Evolutionary conservation across 345 rosid genomes (phyloP).

Genomic region (Melastoma malabathricum): DNA sequence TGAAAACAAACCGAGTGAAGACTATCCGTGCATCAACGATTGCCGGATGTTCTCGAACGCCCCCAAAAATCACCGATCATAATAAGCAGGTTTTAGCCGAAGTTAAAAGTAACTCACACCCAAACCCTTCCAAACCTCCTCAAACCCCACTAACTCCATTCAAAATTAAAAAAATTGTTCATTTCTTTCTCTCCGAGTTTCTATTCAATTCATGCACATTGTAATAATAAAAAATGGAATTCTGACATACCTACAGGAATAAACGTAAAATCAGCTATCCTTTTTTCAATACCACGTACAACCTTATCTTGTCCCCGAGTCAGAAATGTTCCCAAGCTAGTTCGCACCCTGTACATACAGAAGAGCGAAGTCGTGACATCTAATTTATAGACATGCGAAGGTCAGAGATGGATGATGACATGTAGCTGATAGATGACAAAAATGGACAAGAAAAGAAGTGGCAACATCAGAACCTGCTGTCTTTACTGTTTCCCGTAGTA

Average conservation of each 20-base stretch:
- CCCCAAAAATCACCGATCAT: too few species aligned
- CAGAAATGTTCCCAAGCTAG: slow-evolving; percentile 83
- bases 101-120: too few species aligned
- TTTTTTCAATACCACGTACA: slow-evolving; percentile 64
- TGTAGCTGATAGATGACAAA: background rate
- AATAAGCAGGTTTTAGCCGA: too few species aligned
- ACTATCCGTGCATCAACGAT: too few species aligned
- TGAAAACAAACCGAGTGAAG: too few species aligned
- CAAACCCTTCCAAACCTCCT: too few species aligned
- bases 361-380: background rate
- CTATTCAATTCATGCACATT: background rate
- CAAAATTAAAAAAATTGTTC: too few species aligned
- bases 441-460: slow-evolving; percentile 1
- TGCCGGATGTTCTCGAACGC: too few species aligned
- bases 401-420: slow-evolving; percentile 4
- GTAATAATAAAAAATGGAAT: background rate
- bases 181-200: too few species aligned
- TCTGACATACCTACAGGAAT: slow-evolving; percentile 60
- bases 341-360: slow-evolving; percentile 51
- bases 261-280: slow-evolving; percentile 81
- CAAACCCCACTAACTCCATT: too few species aligned
- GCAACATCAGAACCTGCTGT: slow-evolving; percentile 49
- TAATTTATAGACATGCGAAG: background rate
- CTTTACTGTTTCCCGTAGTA: slow-evolving; percentile 75
- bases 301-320: slow-evolving; percentile 66